These are phyloP conservation scores for Barbarea vulgaris DNA, from an alignment of 345 rosid genomes.

Conservation along the genomic window DNA sequence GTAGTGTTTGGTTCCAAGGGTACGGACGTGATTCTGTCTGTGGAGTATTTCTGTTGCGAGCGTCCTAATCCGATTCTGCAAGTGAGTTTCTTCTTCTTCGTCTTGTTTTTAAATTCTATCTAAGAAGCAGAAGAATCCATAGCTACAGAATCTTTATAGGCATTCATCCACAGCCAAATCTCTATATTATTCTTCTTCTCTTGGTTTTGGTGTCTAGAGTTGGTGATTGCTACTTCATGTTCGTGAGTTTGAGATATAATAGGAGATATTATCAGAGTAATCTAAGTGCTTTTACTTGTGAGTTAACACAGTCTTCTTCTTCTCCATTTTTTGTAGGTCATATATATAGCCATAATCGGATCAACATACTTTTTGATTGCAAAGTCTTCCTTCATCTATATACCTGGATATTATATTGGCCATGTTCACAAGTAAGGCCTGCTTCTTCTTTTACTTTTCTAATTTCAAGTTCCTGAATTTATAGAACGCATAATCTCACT, in stretches of 20 bases:
- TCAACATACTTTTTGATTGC: conserved; percentile 61
- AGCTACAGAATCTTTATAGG: background rate
- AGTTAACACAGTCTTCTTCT: no score
- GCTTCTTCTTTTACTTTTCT: conserved; percentile 2
- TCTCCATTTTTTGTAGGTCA: conserved; percentile 48
- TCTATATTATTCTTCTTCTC: background rate
- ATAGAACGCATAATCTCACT: background rate
- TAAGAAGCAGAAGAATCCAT: background rate
- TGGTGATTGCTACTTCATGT: conserved; percentile 1
- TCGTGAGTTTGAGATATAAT: background rate
- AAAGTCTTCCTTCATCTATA: conserved; percentile 65
- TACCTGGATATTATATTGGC: conserved; percentile 89
- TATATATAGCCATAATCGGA: conserved; percentile 77
- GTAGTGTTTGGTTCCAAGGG: conserved; percentile 66
- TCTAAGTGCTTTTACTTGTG: background rate
- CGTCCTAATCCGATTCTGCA: conserved; percentile 88
- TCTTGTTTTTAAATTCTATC: background rate
- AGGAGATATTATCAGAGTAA: background rate
- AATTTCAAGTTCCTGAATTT: background rate
- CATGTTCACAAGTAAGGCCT: conserved; percentile 66
- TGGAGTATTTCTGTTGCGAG: conserved; percentile 75
- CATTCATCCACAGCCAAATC: background rate
- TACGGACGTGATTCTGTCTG: conserved; percentile 50
- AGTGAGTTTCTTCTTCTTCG: conserved; percentile 43
- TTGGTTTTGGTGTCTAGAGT: background rate